phyloP scores from a whole-genome alignment of 257 asterid genomes.

The Thymus quinquecostatus region DNA sequence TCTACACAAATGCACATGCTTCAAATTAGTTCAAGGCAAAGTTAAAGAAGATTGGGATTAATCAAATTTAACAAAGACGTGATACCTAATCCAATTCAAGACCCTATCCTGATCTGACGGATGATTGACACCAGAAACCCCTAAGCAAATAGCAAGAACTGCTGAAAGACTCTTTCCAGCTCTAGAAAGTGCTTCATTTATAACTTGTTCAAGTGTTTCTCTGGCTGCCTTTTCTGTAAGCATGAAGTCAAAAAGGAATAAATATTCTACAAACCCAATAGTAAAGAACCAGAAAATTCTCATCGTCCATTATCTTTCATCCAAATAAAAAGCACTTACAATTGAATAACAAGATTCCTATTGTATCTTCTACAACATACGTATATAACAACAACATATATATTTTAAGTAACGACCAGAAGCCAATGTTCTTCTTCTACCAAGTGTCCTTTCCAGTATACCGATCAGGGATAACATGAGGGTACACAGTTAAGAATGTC shows the following conservation, averaged over 20 bases:
- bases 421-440: background rate
- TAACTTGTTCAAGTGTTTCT: conserved; percentile 72
- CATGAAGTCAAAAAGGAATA: conserved; percentile 13
- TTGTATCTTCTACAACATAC: background rate
- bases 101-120: conserved; percentile 77
- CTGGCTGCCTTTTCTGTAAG: conserved; percentile 73
- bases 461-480: background rate
- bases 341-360: conserved; percentile 1
- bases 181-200: conserved; percentile 65
- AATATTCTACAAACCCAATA: conserved; percentile 14
- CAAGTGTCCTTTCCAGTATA: background rate
- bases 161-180: conserved; percentile 69
- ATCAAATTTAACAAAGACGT: conserved; percentile 19
- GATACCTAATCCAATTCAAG: conserved; percentile 82
- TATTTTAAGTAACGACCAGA: conserved; percentile 3
- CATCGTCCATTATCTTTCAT: conserved; percentile 10
- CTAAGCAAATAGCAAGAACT: conserved; percentile 87
- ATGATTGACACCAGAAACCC: conserved; percentile 94
- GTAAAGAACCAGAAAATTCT: conserved; percentile 16
- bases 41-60: conserved; percentile 15
- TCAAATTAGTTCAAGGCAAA: background rate
- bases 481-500: background rate
- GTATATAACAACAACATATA: background rate
- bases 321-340: conserved; percentile 10
- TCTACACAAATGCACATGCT: background rate